A percentile compares a stretch with the other conserved stretches of the same genome.
phyloP scores from a whole-genome alignment of 257 asterid species.

The Petunia axillaris region DNA sequence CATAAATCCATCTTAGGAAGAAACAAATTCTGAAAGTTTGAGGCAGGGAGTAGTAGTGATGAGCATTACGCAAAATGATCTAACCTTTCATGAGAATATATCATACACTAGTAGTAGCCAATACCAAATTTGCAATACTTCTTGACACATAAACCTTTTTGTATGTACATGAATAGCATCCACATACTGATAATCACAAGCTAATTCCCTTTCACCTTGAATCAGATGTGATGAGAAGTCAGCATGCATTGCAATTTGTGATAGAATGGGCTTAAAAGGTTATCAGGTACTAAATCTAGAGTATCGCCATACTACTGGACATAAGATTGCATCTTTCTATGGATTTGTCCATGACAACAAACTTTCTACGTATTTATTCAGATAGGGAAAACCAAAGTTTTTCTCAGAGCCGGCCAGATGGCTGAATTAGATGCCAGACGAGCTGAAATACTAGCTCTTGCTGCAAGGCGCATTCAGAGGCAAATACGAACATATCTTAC shows the following conservation, averaged over 20 bases:
- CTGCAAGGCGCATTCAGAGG: conserved; percentile 82
- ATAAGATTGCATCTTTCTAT: conserved; percentile 26
- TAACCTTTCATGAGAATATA: not conserved
- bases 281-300: conserved; percentile 63
- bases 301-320: not conserved
- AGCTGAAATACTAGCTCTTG: conserved; percentile 81
- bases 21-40: conserved; percentile 12
- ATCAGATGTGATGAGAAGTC: conserved; percentile 82
- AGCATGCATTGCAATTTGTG: conserved; percentile 72
- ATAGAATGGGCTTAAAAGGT: conserved; percentile 85
- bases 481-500: conserved; percentile 79
- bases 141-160: not conserved
- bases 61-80: not conserved
- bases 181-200: conserved; percentile 1
- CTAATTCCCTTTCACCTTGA: conserved; percentile 18
- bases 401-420: conserved; percentile 98
- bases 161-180: conserved; percentile 10
- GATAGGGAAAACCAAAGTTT: conserved; percentile 94
- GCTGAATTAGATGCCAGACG: conserved; percentile 94
- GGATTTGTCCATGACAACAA: conserved; percentile 13
- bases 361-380: conserved; percentile 35
- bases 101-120: conserved; percentile 22
- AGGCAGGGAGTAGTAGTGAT: not conserved
- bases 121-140: not conserved
- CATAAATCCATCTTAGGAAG: conserved; percentile 22